Evolutionary conservation across 2,329 filamentous ascomycete genomes (phyloP), one percentile per base, ranked within the genome.

Genomic region (Onygenales sp.): DNA sequence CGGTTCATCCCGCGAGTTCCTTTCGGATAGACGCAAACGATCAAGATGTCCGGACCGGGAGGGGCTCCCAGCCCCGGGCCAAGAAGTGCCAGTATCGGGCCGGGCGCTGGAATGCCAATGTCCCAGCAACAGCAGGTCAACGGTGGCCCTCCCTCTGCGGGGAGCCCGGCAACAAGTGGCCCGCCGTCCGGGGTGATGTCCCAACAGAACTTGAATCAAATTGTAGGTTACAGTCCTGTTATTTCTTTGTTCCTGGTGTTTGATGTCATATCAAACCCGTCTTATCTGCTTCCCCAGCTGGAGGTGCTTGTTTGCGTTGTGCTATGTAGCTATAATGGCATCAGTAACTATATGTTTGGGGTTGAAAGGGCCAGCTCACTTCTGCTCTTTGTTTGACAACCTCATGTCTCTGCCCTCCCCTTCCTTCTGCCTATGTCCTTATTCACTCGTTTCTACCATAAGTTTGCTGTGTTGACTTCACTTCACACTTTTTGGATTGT

Each of bases 151-250:
- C 70, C 77, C 55, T 69, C 74, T 57, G 63, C 69, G 54, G 57
- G 70, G 61, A 68, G 76, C 54, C 66, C 74, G 47, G 70, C 69
- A 4, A 62, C 66, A n/a, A 57, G 64, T 27, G 65, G 63, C 34
- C 64, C 66, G 4, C 63, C 67, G 8, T 67, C 65, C 51, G 67
- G 67, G 42, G 66, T 67, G 11, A 84, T 89, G 72, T 89, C 86
- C 2, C 89, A 92, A 58, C 88, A 94, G 63, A 95, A 96, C 65
- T 71, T 96, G 1, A 97, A 97, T 63, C 90, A 95, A 62, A 97
- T 97, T 70, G 92, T 96, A 79, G 80, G 91, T 77, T 45, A 49
- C 42, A 39, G 11, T 7, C 14, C 45, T 49, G 21, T 36, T 9
- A 11, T 31, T 4, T 10, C 43, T 55, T 2, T 54, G 48, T 27